Base-by-base conservation (phyloP, 768 basidiomycete genomes). In the Collybia sordida region DNA sequence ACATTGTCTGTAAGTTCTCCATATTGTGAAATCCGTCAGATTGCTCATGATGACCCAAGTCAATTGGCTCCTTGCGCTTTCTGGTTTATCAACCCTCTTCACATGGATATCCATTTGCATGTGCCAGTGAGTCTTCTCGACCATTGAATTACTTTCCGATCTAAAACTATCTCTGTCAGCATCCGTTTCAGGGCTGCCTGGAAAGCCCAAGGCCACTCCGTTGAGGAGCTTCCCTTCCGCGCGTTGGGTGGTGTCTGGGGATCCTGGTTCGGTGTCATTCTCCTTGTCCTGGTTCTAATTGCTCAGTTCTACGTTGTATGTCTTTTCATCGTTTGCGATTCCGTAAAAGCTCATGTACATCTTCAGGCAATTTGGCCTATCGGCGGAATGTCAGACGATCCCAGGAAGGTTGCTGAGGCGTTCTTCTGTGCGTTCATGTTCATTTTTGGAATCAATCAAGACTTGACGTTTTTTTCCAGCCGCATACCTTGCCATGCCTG, bases 61-160 rank as follows among this genome's bases (percentile, higher is more conserved):
- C 64, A 62, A 51, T 23, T 77, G 75, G 75, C 63, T 77, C 17
- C 51, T 73, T 23, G 75, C 73, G 14, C 56, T 77, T 5, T 77
- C 75, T n/a, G 74, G 74, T 44, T 67, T 77, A 23, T 75, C 75
- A 4, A 72, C 72, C 6, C 64, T 77, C 51, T 74, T 77, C 65
- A 71, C 72, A 0, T 77, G 75, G 75, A 49, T 70, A 35, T 61
- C 75, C 4, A 73, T 77, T 49, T 75, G 74, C 52, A 58, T 75
- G 38, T 77, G 75, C 72, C 75, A 75, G 71, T 73, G 49, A 17
- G 72, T 68, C 18, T 2, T 12, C 31, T 31, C 6, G 12, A 17
- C 11, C 27, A 21, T 18, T 40, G 2, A 28, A 12, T 12, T 11
- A 36, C 9, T 40, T 15, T 8, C 23, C n/a, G 36, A 24, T 23